phyloP scores from a whole-genome alignment of 805 yeast genomes.

The Teunomyces aglyptinius region DNA sequence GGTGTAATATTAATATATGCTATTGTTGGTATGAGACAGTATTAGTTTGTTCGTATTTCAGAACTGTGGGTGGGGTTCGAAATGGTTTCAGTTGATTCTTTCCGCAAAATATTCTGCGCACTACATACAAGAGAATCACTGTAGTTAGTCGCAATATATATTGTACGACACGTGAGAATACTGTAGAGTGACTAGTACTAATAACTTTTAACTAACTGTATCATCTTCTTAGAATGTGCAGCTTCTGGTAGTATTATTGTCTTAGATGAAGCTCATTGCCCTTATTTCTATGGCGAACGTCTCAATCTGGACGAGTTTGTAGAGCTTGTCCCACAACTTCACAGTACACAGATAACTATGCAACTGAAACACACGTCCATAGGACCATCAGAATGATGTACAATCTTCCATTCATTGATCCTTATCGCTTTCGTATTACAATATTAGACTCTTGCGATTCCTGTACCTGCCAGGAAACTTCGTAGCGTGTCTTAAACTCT shows the following conservation, averaged over 20 bases:
- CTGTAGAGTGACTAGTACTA: too few species aligned
- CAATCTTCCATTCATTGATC: neutral
- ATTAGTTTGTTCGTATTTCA: neutral
- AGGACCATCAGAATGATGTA: too few species aligned
- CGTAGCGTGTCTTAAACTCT: slow-evolving; percentile 18
- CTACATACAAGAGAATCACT: neutral
- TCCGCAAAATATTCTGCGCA: neutral
- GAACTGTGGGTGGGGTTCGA: neutral
- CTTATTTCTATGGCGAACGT: too few species aligned
- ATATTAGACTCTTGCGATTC: slow-evolving; percentile 15
- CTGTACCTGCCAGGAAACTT: slow-evolving; percentile 31
- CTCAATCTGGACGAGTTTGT: too few species aligned
- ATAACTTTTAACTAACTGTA: too few species aligned
- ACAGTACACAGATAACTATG: neutral
- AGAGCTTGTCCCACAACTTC: too few species aligned
- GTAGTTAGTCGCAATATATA: too few species aligned
- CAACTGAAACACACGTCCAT: neutral
- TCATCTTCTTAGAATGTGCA: too few species aligned
- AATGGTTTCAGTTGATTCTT: neutral
- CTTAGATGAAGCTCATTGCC: too few species aligned
- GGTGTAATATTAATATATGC: neutral
- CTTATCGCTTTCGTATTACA: slow-evolving; percentile 22
- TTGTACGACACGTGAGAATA: too few species aligned
- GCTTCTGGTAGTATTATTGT: too few species aligned
- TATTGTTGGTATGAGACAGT: neutral